Conservation (phyloP, 306 rosid species). For the Oemleria cerasiformis region DNA sequence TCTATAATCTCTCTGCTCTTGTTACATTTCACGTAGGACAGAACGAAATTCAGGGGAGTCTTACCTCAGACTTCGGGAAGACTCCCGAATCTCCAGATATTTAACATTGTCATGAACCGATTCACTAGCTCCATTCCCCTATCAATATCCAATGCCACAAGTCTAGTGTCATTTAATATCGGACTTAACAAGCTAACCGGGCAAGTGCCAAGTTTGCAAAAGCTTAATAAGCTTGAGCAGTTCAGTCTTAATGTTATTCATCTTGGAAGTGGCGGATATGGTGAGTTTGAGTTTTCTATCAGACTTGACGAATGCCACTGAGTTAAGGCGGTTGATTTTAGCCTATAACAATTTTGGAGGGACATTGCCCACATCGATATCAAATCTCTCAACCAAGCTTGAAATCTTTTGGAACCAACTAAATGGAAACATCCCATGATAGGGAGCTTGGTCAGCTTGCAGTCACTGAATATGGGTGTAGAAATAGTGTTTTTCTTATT, state of each 20-base stretch:
- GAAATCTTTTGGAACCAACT: neutral
- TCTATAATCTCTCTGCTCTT: neutral
- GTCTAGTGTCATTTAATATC: neutral
- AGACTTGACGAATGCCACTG: slow-evolving; percentile 2
- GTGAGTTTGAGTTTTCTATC: neutral
- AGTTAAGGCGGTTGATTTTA: neutral
- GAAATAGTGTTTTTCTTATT: too few relatives aligned
- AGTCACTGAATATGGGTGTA: fast-evolving
- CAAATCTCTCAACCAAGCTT: slow-evolving; percentile 6
- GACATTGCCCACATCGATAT: neutral
- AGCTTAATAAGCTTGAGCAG: neutral
- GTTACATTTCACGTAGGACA: too few relatives aligned
- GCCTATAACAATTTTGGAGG: neutral
- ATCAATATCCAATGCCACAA: neutral
- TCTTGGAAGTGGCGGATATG: neutral
- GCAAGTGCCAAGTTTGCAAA: neutral
- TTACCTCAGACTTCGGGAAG: neutral
- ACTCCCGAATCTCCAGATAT: neutral
- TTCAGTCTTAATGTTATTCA: neutral
- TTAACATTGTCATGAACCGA: fast-evolving
- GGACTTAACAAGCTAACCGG: neutral
- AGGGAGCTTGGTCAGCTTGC: neutral
- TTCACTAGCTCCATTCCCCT: neutral
- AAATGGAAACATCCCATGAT: slow-evolving; percentile 6
- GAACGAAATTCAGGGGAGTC: neutral